A percentile compares a stretch with the other conserved stretches of the same genome.
These are phyloP conservation scores for Mucor saturninus DNA, from an alignment of 371 early-diverging fungal genomes.

Conservation along the genomic window DNA sequence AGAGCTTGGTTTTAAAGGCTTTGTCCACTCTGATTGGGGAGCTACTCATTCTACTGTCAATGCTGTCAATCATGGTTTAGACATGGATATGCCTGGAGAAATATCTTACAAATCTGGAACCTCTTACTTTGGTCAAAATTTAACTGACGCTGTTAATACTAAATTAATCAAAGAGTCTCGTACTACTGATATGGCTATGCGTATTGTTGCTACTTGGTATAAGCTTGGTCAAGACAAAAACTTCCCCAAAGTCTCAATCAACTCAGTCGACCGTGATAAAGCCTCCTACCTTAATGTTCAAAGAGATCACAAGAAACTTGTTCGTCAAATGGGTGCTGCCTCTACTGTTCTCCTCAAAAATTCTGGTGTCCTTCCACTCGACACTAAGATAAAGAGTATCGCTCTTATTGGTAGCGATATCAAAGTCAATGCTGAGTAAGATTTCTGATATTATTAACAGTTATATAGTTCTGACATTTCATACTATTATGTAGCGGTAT, in stretches of 20 bases:
- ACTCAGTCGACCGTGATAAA: constrained; percentile 26
- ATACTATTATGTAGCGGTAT: not conserved
- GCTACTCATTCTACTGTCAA: constrained; percentile 36
- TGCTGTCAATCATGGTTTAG: constrained; percentile 54
- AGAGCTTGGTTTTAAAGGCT: constrained; percentile 56
- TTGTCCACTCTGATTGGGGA: constrained; percentile 47
- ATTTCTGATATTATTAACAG: not conserved
- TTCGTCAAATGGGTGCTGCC: constrained; percentile 56
- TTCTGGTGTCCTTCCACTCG: constrained; percentile 43
- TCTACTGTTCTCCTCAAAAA: constrained; percentile 56
- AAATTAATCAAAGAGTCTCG: constrained; percentile 35
- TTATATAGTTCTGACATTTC: too few species aligned
- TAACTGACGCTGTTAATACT: constrained; percentile 35
- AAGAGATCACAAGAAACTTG: constrained; percentile 37
- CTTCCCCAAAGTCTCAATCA: constrained; percentile 45
- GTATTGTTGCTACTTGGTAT: constrained; percentile 34
- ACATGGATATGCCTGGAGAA: constrained; percentile 66
- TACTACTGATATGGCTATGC: constrained; percentile 60
- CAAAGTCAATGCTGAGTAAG: constrained; percentile 9
- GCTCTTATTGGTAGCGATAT: constrained; percentile 19
- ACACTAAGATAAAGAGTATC: constrained; percentile 26
- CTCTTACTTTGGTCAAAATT: constrained; percentile 43
- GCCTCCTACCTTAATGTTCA: constrained; percentile 46
- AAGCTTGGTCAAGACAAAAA: constrained; percentile 46
- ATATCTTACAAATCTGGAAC: constrained; percentile 26